Conservation (phyloP, 495 filamentous ascomycete genomes). For the Penicillium crystallinum region DNA sequence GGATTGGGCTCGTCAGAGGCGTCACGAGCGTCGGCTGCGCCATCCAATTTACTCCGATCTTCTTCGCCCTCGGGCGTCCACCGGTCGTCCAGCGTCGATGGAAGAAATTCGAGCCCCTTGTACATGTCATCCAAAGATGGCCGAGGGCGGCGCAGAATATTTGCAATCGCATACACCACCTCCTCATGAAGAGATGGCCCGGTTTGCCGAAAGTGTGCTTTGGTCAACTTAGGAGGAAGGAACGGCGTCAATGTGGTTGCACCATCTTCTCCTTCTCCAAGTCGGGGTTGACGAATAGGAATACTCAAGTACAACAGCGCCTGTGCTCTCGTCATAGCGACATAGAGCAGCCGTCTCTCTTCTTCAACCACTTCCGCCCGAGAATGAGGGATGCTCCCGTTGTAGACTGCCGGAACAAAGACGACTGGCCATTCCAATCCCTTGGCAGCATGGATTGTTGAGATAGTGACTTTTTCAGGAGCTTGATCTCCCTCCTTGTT, state of each 20-base stretch:
- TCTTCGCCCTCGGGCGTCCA: slow-evolving; percentile 59
- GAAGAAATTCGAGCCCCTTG: slow-evolving; percentile 33
- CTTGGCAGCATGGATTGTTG: slow-evolving; percentile 95
- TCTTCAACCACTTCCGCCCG: slow-evolving; percentile 86
- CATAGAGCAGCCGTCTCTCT: slow-evolving; percentile 86
- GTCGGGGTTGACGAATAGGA: slow-evolving; percentile 59
- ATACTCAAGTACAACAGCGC: slow-evolving; percentile 86
- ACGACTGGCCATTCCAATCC: slow-evolving; percentile 97
- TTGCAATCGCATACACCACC: slow-evolving; percentile 54
- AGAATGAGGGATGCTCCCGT: slow-evolving; percentile 92
- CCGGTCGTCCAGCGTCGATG: slow-evolving; percentile 56
- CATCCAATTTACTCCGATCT: slow-evolving; percentile 31
- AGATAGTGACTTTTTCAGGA: slow-evolving; percentile 75
- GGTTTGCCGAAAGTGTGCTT: slow-evolving; percentile 46
- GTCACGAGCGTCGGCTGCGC: slow-evolving; percentile 11
- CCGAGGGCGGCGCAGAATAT: slow-evolving; percentile 55
- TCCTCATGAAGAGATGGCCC: slow-evolving; percentile 54
- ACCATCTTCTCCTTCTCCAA: slow-evolving; percentile 44
- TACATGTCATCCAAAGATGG: slow-evolving; percentile 48
- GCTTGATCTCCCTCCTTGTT: slow-evolving; percentile 42
- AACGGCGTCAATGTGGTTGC: slow-evolving; percentile 58
- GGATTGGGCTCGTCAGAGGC: slow-evolving; percentile 21
- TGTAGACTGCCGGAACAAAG: slow-evolving; percentile 86
- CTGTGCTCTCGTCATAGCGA: slow-evolving; percentile 96
- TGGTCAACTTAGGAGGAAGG: slow-evolving; percentile 45